phyloP scores from a whole-genome alignment of 305 asterid species.

The Plantago rigida region DNA sequence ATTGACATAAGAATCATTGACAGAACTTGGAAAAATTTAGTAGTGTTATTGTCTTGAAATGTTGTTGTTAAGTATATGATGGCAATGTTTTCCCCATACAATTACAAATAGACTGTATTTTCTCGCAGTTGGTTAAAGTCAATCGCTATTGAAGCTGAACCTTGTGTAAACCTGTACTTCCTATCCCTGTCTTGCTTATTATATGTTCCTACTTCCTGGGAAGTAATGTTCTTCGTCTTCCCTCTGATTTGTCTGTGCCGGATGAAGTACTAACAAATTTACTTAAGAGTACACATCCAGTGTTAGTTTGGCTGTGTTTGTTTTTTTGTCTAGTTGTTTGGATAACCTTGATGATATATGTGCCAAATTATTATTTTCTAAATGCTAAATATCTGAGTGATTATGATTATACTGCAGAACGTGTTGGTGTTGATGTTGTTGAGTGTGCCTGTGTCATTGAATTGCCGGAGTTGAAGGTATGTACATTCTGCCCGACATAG shows the following conservation, averaged over 20 bases:
- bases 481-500: slow-evolving; percentile 18
- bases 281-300: background rate
- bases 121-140: background rate
- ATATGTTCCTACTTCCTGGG: background rate
- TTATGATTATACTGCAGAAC: slow-evolving; percentile 46
- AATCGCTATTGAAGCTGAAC: background rate
- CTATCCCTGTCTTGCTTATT: background rate
- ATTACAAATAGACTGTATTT: background rate
- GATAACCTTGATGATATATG: background rate
- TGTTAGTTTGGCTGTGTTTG: background rate
- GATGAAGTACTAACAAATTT: too few relatives aligned
- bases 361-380: background rate
- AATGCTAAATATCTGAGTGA: slow-evolving; percentile 22
- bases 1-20: too few relatives aligned
- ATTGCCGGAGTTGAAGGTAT: slow-evolving; percentile 73
- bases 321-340: background rate
- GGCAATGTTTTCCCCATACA: too few relatives aligned
- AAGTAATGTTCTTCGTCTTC: background rate
- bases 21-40: too few relatives aligned
- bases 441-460: slow-evolving; percentile 95
- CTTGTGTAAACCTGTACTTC: background rate
- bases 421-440: slow-evolving; percentile 60
- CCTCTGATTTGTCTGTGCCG: background rate
- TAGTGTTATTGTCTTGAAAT: too few relatives aligned
- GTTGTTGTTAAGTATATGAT: too few relatives aligned